phyloP scores from a whole-genome alignment of 768 basidiomycete species.

The Suillus subalutaceus region DNA sequence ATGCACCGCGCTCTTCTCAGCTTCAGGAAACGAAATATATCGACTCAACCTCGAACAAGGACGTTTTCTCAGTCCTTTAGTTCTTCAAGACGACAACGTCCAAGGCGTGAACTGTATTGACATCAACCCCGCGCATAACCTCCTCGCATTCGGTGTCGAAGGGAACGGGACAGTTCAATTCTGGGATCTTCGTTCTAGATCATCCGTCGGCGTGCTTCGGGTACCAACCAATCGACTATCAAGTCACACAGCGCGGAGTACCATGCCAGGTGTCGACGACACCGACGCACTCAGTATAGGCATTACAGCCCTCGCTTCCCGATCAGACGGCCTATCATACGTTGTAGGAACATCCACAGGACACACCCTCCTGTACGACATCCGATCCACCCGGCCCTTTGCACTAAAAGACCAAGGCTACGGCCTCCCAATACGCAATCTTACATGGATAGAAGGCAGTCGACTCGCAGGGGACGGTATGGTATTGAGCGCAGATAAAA shows the following conservation, averaged over 20 bases:
- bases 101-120: conserved; percentile 90
- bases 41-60: conserved; percentile 96
- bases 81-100: conserved; percentile 61
- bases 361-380: conserved; percentile 92
- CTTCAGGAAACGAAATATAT: conserved; percentile 86
- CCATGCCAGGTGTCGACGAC: conserved; percentile 39
- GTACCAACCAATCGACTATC: conserved; percentile 59
- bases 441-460: conserved; percentile 87
- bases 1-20: conserved; percentile 86
- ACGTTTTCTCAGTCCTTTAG: conserved; percentile 83
- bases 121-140: conserved; percentile 90
- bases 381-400: conserved; percentile 81
- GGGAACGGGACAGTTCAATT: conserved; percentile 89
- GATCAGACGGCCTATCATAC: conserved; percentile 88
- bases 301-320: conserved; percentile 86
- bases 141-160: conserved; percentile 88
- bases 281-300: conserved; percentile 43
- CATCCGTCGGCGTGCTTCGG: conserved; percentile 67
- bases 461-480: conserved; percentile 86
- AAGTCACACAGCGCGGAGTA: conserved; percentile 38
- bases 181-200: conserved; percentile 91
- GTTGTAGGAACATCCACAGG: conserved; percentile 96
- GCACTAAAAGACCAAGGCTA: conserved; percentile 97
- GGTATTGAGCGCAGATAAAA: conserved; percentile 91
- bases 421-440: conserved; percentile 82